phyloP scores from a whole-genome alignment of 768 basidiomycete species.

The Mycena belliarum region DNA sequence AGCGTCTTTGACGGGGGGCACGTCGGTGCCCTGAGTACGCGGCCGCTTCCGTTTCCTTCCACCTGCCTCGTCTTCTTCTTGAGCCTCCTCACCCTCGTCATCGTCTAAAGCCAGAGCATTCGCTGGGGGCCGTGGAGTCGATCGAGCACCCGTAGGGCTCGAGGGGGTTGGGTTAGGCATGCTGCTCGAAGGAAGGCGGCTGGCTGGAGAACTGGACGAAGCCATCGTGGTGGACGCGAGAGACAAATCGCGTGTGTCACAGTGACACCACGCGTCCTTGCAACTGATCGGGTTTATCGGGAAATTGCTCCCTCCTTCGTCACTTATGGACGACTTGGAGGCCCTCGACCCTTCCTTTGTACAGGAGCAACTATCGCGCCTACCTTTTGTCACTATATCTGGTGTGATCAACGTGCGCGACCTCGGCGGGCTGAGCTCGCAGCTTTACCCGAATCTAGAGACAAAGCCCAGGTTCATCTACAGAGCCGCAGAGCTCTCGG shows the following conservation, averaged over 20 bases:
- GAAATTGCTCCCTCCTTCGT: too few species aligned
- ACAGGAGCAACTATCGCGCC: slow-evolving; percentile 59
- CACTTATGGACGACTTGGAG: slow-evolving; percentile 50
- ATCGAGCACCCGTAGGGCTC: slow-evolving; percentile 30
- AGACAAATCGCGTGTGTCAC: slow-evolving; percentile 13
- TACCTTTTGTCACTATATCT: slow-evolving; percentile 69
- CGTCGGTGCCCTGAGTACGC: slow-evolving; percentile 58
- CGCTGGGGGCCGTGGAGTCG: slow-evolving; percentile 42
- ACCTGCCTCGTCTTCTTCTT: slow-evolving; percentile 38
- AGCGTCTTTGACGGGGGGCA: slow-evolving; percentile 88
- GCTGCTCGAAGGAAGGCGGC: slow-evolving; percentile 45
- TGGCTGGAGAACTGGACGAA: slow-evolving; percentile 7
- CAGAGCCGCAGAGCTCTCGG: slow-evolving; percentile 73
- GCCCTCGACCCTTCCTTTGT: slow-evolving; percentile 71
- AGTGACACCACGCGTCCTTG: too few species aligned
- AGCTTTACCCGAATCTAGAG: slow-evolving; percentile 44
- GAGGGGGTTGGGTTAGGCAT: slow-evolving; percentile 39
- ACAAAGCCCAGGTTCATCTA: slow-evolving; percentile 61
- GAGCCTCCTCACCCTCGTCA: slow-evolving; percentile 54
- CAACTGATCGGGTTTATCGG: too few species aligned
- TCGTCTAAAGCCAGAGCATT: slow-evolving; percentile 59
- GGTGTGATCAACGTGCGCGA: slow-evolving; percentile 79
- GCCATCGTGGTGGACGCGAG: slow-evolving; percentile 13
- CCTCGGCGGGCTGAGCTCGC: slow-evolving; percentile 62
- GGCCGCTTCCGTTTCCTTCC: slow-evolving; percentile 46